phyloP scores from a whole-genome alignment of 2,329 filamentous ascomycete genomes.

The Colletotrichum simmondsii region DNA sequence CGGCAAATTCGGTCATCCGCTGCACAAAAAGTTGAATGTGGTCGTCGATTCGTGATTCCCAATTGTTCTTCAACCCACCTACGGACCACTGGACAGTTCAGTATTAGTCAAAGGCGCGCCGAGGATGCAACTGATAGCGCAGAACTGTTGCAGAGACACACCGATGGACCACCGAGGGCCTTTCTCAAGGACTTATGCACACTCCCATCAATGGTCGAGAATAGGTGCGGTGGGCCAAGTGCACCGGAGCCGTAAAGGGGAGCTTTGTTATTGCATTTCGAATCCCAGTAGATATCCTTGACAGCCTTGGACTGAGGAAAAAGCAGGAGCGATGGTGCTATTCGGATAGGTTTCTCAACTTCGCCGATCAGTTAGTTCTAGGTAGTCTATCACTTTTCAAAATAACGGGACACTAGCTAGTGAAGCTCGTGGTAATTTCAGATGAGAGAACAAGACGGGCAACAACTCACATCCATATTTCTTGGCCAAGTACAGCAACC shows the following conservation, averaged over 20 bases:
- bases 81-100: not conserved
- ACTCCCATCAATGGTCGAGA: conserved; percentile 14
- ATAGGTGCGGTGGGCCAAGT: conserved; percentile 14
- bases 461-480: conserved; percentile 9
- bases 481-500: conserved; percentile 15
- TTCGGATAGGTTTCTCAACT: conserved; percentile 19
- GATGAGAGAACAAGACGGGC: not conserved
- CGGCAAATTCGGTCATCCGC: conserved; percentile 12
- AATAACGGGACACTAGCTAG: not conserved
- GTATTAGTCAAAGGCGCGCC: not conserved
- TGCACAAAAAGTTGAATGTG: conserved; percentile 18
- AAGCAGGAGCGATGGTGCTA: conserved; percentile 9
- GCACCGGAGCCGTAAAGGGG: conserved; percentile 10
- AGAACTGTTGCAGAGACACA: not conserved
- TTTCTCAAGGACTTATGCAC: conserved; percentile 6
- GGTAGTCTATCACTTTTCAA: not conserved
- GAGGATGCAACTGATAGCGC: not conserved
- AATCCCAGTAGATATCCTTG: conserved; percentile 19
- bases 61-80: conserved; percentile 18
- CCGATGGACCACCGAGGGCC: conserved; percentile 11
- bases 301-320: conserved; percentile 16
- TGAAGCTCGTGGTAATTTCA: not conserved
- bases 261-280: conserved; percentile 17
- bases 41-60: conserved; percentile 16
- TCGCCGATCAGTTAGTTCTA: not conserved